phyloP scores from a whole-genome alignment of 192 early-diverging fungal genomes.

The Chytriomyces hyalinus region DNA sequence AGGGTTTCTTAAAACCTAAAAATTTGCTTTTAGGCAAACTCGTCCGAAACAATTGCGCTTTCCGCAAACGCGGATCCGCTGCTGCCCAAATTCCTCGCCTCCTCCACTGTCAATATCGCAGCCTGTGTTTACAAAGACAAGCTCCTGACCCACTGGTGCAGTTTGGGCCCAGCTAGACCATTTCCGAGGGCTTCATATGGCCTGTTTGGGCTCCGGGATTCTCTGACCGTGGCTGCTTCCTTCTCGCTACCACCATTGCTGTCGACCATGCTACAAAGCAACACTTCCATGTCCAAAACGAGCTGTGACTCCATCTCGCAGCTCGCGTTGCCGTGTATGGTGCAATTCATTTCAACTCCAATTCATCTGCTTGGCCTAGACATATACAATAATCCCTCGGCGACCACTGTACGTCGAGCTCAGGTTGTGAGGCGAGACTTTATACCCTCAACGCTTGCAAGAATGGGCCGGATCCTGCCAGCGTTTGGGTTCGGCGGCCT shows the following conservation, averaged over 20 bases:
- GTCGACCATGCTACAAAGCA: not conserved
- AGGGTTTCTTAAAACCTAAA: not conserved
- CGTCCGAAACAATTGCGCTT: conserved; percentile 42
- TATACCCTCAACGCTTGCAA: conserved; percentile 25
- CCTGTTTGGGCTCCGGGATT: conserved; percentile 47
- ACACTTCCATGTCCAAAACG: not conserved
- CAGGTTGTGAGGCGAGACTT: conserved; percentile 39
- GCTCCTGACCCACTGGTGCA: conserved; percentile 49
- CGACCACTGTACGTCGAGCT: not conserved
- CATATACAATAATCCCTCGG: conserved; percentile 44
- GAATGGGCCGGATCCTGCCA: conserved; percentile 43
- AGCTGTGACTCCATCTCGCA: conserved; percentile 37
- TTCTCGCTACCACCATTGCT: conserved; percentile 49
- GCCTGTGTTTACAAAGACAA: conserved; percentile 51
- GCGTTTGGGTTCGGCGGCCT: conserved; percentile 55
- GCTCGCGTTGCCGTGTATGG: conserved; percentile 48
- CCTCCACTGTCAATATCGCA: conserved; percentile 45
- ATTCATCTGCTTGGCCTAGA: conserved; percentile 58
- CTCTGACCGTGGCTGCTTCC: conserved; percentile 48
- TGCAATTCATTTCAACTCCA: conserved; percentile 49
- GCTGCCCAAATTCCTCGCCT: conserved; percentile 51
- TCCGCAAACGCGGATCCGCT: conserved; percentile 28
- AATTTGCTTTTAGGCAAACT: conserved; percentile 35
- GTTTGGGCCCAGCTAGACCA: conserved; percentile 33
- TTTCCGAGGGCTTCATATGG: conserved; percentile 41